Conservation (phyloP, 306 rosid genomes). For the Vicia faba region DNA sequence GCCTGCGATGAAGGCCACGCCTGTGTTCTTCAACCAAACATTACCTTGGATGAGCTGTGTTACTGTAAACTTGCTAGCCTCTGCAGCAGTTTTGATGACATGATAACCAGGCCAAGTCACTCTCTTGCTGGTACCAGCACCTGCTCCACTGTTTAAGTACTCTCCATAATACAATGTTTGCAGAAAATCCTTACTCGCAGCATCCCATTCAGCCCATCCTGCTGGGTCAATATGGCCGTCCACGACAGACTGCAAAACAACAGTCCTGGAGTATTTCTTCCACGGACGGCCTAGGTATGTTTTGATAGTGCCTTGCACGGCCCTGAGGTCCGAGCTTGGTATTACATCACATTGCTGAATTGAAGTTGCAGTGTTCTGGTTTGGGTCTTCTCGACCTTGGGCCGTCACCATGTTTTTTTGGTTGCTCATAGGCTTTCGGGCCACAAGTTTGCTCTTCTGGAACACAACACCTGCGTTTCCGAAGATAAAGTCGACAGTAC, state of each 20-base stretch:
- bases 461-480: constrained; percentile 69
- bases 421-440: constrained; percentile 59
- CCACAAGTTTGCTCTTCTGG: constrained; percentile 57
- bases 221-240: constrained; percentile 54
- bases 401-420: constrained; percentile 75
- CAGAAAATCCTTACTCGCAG: constrained; percentile 30
- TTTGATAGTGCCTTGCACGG: constrained; percentile 43
- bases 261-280: constrained; percentile 66
- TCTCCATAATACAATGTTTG: constrained; percentile 67
- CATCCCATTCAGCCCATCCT: constrained; percentile 65
- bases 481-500: constrained; percentile 71
- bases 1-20: constrained; percentile 61
- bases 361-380: constrained; percentile 67
- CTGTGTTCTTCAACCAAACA: constrained; percentile 55
- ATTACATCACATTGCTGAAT: constrained; percentile 52
- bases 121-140: constrained; percentile 60
- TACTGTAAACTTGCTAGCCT: constrained; percentile 64
- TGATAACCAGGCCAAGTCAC: constrained; percentile 75
- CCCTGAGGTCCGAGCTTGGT: constrained; percentile 60
- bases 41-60: constrained; percentile 64
- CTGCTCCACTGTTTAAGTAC: constrained; percentile 59
- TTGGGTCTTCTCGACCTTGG: constrained; percentile 67
- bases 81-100: constrained; percentile 42
- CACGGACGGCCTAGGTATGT: constrained; percentile 73
- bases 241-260: constrained; percentile 58